phyloP scores from a whole-genome alignment of 73 alveolate species.

The Paramecium biaurelia region DNA sequence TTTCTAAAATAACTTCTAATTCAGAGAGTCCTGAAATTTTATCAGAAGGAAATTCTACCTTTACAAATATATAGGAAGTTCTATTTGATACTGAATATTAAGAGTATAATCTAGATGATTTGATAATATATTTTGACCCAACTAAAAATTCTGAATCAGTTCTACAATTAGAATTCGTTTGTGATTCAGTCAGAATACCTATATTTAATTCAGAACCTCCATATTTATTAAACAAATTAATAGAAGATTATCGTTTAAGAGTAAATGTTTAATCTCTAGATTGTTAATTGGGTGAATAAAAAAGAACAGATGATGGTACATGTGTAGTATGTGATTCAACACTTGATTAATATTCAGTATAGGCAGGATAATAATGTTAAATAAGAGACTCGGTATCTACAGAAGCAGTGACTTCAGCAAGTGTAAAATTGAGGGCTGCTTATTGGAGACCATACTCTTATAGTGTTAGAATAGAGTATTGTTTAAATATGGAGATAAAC shows the following conservation, averaged over 20 bases:
- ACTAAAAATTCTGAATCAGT: background rate
- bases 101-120: conserved; percentile 15
- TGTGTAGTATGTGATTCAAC: background rate
- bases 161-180: background rate
- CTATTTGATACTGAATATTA: background rate
- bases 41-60: background rate
- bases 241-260: background rate
- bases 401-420: background rate
- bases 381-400: background rate
- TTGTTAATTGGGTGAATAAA: background rate
- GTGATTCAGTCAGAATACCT: conserved; percentile 5
- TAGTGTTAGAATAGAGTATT: background rate
- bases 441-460: conserved; percentile 14
- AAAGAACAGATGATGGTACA: background rate
- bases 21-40: background rate
- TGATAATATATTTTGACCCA: background rate
- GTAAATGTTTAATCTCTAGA: background rate
- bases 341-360: background rate
- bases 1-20: background rate
- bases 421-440: background rate
- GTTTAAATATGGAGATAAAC: background rate
- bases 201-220: conserved; percentile 10
- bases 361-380: background rate
- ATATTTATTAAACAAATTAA: background rate
- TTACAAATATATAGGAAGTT: background rate